A percentile compares a stretch with the other conserved stretches of the same genome.
phyloP scores from a whole-genome alignment of 768 basidiomycete species.

The Hygrocybe coccinea region DNA sequence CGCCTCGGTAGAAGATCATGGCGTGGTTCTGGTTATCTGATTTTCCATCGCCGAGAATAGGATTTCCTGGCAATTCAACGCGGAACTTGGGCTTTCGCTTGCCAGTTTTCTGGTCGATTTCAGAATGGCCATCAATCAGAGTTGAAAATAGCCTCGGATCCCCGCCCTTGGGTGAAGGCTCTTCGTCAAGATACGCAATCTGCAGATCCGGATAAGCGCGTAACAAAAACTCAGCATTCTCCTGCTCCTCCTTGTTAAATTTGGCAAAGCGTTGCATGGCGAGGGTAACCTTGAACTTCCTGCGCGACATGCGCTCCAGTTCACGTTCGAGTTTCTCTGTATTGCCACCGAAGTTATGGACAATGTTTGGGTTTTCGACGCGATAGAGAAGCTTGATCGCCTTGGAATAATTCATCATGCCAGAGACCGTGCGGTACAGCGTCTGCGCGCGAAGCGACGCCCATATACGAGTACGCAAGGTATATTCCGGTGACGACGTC shows the following conservation, averaged over 20 bases:
- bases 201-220: conserved; percentile 98
- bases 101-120: conserved; percentile 82
- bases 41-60: conserved; percentile 98
- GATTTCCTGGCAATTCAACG: conserved; percentile 95
- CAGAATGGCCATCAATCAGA: conserved; percentile 96
- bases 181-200: conserved; percentile 97
- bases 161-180: conserved; percentile 79
- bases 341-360: conserved; percentile 93
- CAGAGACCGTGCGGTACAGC: conserved; percentile 95
- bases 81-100: conserved; percentile 96
- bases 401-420: conserved; percentile 99
- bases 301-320: conserved; percentile 91
- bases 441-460: conserved; percentile 97
- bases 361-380: conserved; percentile 97
- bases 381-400: conserved; percentile 98
- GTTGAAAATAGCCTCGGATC: conserved; percentile 89
- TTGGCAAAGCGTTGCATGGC: conserved; percentile 99
- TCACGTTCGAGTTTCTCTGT: conserved; percentile 95
- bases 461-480: conserved; percentile 98
- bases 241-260: conserved; percentile 98
- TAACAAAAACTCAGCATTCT: conserved; percentile 95
- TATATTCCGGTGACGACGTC: conserved; percentile 97
- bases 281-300: conserved; percentile 97
- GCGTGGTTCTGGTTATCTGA: conserved; percentile 99
- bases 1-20: conserved; percentile 97